phyloP scores from a whole-genome alignment of 139 green algal species.

The Chlorella sp. region DNA sequence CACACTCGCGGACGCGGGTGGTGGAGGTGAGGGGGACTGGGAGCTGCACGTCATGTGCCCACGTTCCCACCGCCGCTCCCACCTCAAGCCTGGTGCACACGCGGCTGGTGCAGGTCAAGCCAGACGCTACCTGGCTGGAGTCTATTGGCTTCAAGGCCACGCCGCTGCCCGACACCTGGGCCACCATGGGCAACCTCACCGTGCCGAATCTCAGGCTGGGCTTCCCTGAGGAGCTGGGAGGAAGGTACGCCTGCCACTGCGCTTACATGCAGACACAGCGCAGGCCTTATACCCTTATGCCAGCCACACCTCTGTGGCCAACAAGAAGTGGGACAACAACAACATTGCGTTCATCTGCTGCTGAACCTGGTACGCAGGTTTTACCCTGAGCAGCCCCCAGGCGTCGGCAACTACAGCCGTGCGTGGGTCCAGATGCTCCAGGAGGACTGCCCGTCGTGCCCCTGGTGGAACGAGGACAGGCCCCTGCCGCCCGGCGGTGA shows the following conservation, averaged over 20 bases:
- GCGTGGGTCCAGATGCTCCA: background rate
- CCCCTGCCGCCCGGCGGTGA: background rate
- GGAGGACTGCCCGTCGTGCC: background rate
- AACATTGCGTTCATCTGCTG: background rate
- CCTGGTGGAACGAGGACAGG: background rate
- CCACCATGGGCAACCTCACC: background rate
- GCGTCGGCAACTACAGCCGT: background rate
- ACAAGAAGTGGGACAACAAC: too few relatives aligned
- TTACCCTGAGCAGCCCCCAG: background rate
- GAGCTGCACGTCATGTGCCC: too few relatives aligned
- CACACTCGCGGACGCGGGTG: background rate
- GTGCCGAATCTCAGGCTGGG: constrained; percentile 1
- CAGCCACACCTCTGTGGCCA: too few relatives aligned
- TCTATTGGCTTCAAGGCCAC: background rate
- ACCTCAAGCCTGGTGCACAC: too few relatives aligned
- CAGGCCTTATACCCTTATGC: background rate
- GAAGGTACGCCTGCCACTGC: background rate
- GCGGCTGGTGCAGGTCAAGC: background rate
- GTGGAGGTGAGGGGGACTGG: background rate
- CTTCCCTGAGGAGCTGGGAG: constrained; percentile 2
- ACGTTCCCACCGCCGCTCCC: too few relatives aligned
- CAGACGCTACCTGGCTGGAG: background rate
- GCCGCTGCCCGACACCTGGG: background rate
- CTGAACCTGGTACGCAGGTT: background rate
- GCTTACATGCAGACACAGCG: background rate